A percentile compares a stretch with the other conserved stretches of the same genome.
Conservation (phyloP, 1,139 yeast genomes). For the Entelexis paramagnoliae region DNA sequence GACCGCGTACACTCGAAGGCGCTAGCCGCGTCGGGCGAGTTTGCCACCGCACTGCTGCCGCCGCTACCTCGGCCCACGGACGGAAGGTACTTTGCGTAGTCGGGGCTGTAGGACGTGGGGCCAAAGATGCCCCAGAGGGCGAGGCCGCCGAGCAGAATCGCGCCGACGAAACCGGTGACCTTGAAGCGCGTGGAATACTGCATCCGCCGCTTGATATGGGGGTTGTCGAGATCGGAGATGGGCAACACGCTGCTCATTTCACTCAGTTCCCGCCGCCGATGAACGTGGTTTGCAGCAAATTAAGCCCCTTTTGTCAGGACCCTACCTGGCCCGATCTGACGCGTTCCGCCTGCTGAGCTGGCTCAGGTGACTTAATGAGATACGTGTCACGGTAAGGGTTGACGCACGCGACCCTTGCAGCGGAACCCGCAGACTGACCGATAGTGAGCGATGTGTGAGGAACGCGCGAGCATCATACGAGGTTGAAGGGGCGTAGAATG, state of each 20-base stretch:
- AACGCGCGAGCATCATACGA: neutral
- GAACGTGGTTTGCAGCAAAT: neutral
- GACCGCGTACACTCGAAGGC: conserved; percentile 28
- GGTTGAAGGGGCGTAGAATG: neutral
- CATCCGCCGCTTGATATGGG: conserved; percentile 19
- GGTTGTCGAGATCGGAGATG: conserved; percentile 20
- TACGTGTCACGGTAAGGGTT: neutral
- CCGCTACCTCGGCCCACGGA: neutral
- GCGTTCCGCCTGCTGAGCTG: neutral
- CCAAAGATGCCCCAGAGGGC: conserved; percentile 5
- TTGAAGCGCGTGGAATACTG: conserved; percentile 13
- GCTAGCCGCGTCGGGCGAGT: neutral
- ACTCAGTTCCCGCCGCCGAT: neutral
- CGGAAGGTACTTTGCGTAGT: conserved; percentile 8
- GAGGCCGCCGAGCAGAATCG: neutral
- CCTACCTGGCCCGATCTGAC: neutral
- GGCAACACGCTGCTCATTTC: conserved; percentile 16
- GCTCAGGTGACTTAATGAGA: neutral
- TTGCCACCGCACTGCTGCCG: conserved; percentile 1
- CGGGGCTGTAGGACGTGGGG: neutral
- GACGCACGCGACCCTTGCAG: neutral
- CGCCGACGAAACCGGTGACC: neutral
- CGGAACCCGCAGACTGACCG: neutral
- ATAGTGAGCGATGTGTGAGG: neutral
- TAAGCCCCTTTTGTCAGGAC: neutral